Evolutionary conservation across 371 early-diverging fungal genomes (phyloP), one percentile per base, ranked within the genome.

Genomic region (Encephalitozoon intestinalis): DNA sequence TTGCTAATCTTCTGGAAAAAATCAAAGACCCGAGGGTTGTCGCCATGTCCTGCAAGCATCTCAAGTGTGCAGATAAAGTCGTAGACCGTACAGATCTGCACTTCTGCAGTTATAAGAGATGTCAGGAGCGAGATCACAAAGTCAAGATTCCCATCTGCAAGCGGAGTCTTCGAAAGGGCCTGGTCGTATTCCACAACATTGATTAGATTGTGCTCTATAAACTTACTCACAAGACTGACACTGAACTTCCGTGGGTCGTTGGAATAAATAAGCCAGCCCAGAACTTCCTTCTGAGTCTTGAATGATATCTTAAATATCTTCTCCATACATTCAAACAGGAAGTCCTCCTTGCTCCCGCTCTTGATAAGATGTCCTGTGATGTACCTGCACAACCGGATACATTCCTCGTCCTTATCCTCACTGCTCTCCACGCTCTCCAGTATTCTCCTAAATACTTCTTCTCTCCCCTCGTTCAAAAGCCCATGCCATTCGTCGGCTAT

Each of bases 31-130:
- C 54, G 53, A 4, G 44, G 25, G 40, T 80, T 52, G 50, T 84
- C 81, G 21, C 73, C 54, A 6, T 53, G 65, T 53, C 82, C 81
- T 2, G 79, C 68, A 9, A 85, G 49, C 18, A 79, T 68, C 65
- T 85, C 86, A 43, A 85, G 81, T 1, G 81, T 83, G 64, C 79
- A 76, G 4, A 85, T 82, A 65, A 84, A 85, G 65, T 84, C 84
- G 74, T 82, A 85, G 28, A 82, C 78, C 12, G 79, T 81, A 37
- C 83, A 81, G 40, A 81, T 63, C 40, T 80, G 69, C 1, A 71
- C 30, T 40, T 80, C 76, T 0, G 64, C 34, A 11, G 81, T 53
- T 23, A 85, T 64, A 21, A 82, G 54, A 15, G 46, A 67, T 1
- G 40, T 41, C 9, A 85, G 51, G 2, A 85, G 53, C 11, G 67